Evolutionary conservation across 148 eudicot species (phyloP).

Genomic region (Vaccinium macrocarpon): DNA sequence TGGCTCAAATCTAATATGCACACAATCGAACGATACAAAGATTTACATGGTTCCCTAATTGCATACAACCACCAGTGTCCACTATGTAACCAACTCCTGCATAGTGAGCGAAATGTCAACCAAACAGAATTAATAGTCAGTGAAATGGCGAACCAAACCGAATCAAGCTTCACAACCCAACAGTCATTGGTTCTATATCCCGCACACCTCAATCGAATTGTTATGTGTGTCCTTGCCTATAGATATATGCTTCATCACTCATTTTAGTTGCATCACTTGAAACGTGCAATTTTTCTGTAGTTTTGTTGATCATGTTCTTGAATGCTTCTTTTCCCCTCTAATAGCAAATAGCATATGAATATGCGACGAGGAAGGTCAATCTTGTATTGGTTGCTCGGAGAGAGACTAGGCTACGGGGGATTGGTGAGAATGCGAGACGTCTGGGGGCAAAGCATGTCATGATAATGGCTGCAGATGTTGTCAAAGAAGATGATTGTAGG

Average conservation of each 20-base stretch:
- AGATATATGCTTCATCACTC: background rate
- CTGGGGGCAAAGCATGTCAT: slow-evolving; percentile 75
- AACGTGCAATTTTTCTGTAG: background rate
- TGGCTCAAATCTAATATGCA: too few relatives aligned
- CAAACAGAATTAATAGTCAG: too few relatives aligned
- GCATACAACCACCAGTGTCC: too few relatives aligned
- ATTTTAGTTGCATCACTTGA: background rate
- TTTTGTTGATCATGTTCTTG: background rate
- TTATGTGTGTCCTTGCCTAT: background rate
- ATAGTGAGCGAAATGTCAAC: too few relatives aligned
- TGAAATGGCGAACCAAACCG: too few relatives aligned
- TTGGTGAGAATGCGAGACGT: slow-evolving; percentile 65
- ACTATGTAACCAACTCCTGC: too few relatives aligned
- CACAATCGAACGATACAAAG: too few relatives aligned
- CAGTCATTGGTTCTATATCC: too few relatives aligned
- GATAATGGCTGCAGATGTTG: slow-evolving; percentile 91
- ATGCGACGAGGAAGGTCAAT: slow-evolving; percentile 70
- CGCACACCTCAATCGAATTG: background rate
- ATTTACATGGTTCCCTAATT: too few relatives aligned
- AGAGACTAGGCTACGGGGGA: slow-evolving; percentile 61
- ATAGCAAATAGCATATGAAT: slow-evolving; percentile 90
- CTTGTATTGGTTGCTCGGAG: slow-evolving; percentile 83
- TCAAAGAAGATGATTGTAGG: slow-evolving; percentile 86
- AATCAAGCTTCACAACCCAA: too few relatives aligned
- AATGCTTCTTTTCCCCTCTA: background rate